A percentile compares a stretch with the other conserved stretches of the same genome.
These are phyloP conservation scores for Penicillium salamii DNA, from an alignment of 495 filamentous ascomycete genomes.

Conservation along the genomic window DNA sequence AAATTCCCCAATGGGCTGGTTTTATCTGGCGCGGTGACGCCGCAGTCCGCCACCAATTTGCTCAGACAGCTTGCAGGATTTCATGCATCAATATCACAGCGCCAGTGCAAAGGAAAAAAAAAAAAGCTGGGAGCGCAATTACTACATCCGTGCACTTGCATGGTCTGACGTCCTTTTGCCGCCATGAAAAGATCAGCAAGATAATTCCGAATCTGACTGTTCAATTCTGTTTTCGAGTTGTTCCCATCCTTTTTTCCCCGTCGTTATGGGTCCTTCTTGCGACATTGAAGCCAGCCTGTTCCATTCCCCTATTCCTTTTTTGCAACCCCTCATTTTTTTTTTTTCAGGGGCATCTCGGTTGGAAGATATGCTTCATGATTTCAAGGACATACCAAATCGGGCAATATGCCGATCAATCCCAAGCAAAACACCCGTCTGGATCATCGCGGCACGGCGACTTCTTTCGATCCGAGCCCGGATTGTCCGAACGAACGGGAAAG, in stretches of 20 bases:
- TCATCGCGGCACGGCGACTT: background rate
- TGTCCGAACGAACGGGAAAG: slow-evolving; percentile 2
- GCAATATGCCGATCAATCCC: slow-evolving; percentile 1
- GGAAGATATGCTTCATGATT: background rate
- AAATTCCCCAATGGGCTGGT: slow-evolving; percentile 16
- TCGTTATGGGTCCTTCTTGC: no score
- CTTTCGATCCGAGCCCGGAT: slow-evolving; percentile 1
- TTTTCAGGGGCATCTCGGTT: background rate
- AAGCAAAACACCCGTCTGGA: background rate
- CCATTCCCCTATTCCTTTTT: background rate
- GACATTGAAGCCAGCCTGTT: background rate
- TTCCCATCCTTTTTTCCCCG: no score
- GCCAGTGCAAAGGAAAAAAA: slow-evolving; percentile 1
- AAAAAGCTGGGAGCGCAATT: background rate
- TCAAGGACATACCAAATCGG: background rate
- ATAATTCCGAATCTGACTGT: slow-evolving; percentile 2
- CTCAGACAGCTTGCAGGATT: slow-evolving; percentile 12
- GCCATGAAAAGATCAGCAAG: background rate
- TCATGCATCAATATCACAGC: slow-evolving; percentile 21
- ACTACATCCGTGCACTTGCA: slow-evolving; percentile 10
- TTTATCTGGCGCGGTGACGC: slow-evolving; percentile 5
- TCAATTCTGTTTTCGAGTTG: no score
- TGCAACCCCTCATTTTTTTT: no score
- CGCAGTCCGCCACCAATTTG: slow-evolving; percentile 10
- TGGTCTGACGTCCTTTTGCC: background rate